Base-by-base conservation (phyloP, 371 early-diverging fungal species). In the Apophysomyces variabilis region DNA sequence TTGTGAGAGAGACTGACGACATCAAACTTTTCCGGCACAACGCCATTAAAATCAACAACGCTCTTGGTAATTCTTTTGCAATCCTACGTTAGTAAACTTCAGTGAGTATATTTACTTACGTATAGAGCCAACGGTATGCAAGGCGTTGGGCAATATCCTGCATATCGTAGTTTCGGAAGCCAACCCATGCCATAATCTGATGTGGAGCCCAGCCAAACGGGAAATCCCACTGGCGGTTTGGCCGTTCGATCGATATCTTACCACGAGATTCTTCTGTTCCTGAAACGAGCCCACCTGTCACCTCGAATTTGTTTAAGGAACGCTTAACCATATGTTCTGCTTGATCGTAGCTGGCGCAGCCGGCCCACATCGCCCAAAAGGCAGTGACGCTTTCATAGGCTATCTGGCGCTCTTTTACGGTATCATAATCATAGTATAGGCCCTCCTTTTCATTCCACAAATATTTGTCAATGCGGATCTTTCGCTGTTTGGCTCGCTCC, bases 121-220 rank as follows among this genome's bases (percentile, higher is more conserved):
- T 94, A 73, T 88, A 96, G 58, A 96, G 78, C 96, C 97, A 97
- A 26, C 96, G 90, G 77, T 97, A 97, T 1, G 94, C 94, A 7
- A 92, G 73, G 26, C 95, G 86, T 11, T 84, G 77, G 1, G 96
- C 92, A 37, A 88, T 90, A 18, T 85, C 87, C 47, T 62, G 66
- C 69, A 84, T 91, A 1, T 93, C 95, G 73, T 96, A 97, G 58
- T 86, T 83, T 44, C 82, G 85, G 57, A 96, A 84, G 1, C 92
- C 96, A 66, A 82, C 79, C 98, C 98, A 97, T 1, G 96, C 92
- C 70, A 97, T 80, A 35, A 97, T 96, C 77, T 97, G 98, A 78
- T 96, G 97, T 60, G 98, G 98, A 16, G 96, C 96, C 98, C 98
- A 96, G n/a, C 98, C 95, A 69, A 87, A 95, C 0, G 93, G 95